A percentile compares a stretch with the other conserved stretches of the same genome.
These are phyloP conservation scores for Flaveria trinervia DNA, from an alignment of 129 eudicot genomes.

Conservation along the genomic window DNA sequence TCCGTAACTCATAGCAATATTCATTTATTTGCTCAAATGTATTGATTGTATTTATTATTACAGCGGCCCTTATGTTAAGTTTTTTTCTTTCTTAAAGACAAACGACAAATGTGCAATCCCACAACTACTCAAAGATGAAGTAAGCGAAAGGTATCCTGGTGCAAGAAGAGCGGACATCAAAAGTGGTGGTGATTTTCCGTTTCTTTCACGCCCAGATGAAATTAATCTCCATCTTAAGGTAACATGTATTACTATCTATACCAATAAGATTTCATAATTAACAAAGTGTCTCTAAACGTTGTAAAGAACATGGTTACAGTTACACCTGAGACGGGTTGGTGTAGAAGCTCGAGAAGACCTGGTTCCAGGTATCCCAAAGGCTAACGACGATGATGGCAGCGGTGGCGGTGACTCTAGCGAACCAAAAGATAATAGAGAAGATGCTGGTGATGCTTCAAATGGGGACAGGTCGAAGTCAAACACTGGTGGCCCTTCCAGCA, in stretches of 20 bases:
- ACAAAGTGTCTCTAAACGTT: background rate
- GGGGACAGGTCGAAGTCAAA: conserved; percentile 46
- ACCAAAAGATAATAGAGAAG: conserved; percentile 39
- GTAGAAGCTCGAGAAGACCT: conserved; percentile 77
- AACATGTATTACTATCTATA: background rate
- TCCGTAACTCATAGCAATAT: conserved; percentile 21
- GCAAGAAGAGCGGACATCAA: conserved; percentile 89
- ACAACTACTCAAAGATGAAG: conserved; percentile 87
- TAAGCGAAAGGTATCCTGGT: conserved; percentile 80
- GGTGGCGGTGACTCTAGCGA: conserved; percentile 37
- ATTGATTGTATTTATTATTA: background rate
- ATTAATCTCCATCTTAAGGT: conserved; percentile 99
- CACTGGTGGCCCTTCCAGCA: conserved; percentile 35
- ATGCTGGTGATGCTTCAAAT: conserved; percentile 42
- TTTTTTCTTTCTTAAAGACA: conserved; percentile 54
- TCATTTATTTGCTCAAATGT: conserved; percentile 14
- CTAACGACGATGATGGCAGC: conserved; percentile 36
- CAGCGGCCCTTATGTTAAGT: conserved; percentile 2
- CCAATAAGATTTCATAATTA: background rate
- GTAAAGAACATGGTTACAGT: conserved; percentile 43
- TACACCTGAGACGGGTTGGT: conserved; percentile 94
- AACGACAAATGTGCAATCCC: conserved; percentile 86
- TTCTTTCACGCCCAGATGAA: conserved; percentile 96
- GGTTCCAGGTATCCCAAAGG: conserved; percentile 56
- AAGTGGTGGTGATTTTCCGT: conserved; percentile 94